These are phyloP conservation scores for Hondaea fermentalgiana DNA, from an alignment of 108 stramenopile species.

Conservation along the genomic window DNA sequence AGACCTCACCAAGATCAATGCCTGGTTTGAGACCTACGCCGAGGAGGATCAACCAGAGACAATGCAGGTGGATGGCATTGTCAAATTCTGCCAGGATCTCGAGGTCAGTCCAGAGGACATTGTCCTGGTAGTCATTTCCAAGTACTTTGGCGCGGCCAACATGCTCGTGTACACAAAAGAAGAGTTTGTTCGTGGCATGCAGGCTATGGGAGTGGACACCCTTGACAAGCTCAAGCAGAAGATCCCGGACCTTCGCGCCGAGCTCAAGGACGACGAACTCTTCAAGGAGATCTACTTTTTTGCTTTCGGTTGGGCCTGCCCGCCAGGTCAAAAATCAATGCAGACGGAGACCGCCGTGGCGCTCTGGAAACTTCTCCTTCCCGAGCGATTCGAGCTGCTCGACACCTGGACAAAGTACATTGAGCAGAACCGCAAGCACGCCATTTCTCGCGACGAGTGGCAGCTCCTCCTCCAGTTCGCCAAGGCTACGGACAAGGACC, in stretches of 20 bases:
- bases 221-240: not conserved
- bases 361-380: not conserved
- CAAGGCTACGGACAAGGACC: not conserved
- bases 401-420: not conserved
- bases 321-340: not conserved
- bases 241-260: not conserved
- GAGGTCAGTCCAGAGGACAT: not conserved
- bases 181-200: not conserved
- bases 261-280: not conserved
- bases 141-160: not conserved
- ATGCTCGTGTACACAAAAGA: constrained; percentile 14
- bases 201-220: not conserved
- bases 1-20: not conserved
- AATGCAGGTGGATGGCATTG: constrained; percentile 5
- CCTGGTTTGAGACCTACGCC: not conserved
- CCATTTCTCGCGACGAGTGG: constrained; percentile 11
- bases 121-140: not conserved
- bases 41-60: not conserved
- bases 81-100: not conserved
- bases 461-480: constrained; percentile 15
- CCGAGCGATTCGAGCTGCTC: not conserved
- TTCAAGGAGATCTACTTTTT: constrained; percentile 12
- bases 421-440: not conserved
- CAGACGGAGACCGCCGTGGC: not conserved
- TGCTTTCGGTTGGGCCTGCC: not conserved